phyloP scores from a whole-genome alignment of 371 early-diverging fungal genomes.

The Mortierella sp. region DNA sequence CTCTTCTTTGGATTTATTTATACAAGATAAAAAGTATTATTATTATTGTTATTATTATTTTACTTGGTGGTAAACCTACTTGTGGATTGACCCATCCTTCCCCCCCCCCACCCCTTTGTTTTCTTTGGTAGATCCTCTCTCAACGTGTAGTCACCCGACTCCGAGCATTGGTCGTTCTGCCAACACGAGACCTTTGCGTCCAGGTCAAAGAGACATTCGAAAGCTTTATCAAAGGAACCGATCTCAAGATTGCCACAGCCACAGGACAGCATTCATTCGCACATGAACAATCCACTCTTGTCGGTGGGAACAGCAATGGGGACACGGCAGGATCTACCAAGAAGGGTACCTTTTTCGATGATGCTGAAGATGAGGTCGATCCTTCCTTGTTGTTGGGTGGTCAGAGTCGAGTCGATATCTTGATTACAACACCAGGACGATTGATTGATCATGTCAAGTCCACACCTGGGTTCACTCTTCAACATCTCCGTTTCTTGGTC shows the following conservation, averaged over 20 bases:
- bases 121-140: conserved; percentile 62
- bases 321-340: conserved; percentile 43
- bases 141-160: conserved; percentile 78
- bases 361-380: conserved; percentile 40
- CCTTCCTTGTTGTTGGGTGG: conserved; percentile 57
- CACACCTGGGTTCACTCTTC: conserved; percentile 90
- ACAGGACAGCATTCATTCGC: conserved; percentile 83
- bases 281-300: conserved; percentile 78
- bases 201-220: conserved; percentile 91
- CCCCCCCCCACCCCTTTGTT: too few species aligned
- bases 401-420: conserved; percentile 83
- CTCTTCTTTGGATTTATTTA: background rate
- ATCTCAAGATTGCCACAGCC: conserved; percentile 75
- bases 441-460: conserved; percentile 88
- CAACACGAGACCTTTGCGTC: conserved; percentile 89
- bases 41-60: background rate
- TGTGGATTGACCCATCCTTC: background rate
- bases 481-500: conserved; percentile 88
- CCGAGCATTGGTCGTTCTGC: conserved; percentile 89
- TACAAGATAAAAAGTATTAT: too few species aligned
- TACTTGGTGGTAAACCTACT: background rate
- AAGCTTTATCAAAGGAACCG: conserved; percentile 76
- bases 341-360: conserved; percentile 9
- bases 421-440: conserved; percentile 97
- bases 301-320: too few species aligned